Conservation (phyloP, 2,329 filamentous ascomycete species). For the Apiospora rasikravindrae region DNA sequence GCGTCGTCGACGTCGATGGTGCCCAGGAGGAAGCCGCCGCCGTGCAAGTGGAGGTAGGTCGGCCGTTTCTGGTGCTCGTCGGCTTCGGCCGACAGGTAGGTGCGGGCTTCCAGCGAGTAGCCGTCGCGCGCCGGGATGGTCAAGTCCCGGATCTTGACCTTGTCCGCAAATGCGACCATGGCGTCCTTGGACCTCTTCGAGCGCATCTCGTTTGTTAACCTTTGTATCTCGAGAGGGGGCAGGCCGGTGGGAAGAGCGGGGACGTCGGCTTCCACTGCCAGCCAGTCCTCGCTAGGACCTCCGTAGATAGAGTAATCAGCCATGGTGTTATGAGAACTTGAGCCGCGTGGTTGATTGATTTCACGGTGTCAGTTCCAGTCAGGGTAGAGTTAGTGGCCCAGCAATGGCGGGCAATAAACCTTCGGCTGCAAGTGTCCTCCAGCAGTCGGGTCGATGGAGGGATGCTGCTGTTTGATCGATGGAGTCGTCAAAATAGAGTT, state of each 20-base stretch:
- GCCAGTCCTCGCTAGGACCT: slow-evolving; percentile 49
- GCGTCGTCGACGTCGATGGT: slow-evolving; percentile 58
- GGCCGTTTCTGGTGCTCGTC: slow-evolving; percentile 26
- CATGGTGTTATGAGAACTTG: background rate
- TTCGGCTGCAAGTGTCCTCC: background rate
- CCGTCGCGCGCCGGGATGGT: slow-evolving; percentile 51
- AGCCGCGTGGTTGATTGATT: background rate
- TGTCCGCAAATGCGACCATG: slow-evolving; percentile 32
- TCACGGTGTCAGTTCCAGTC: background rate
- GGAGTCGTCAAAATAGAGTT: background rate
- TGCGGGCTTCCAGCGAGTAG: slow-evolving; percentile 48
- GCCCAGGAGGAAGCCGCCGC: slow-evolving; percentile 63
- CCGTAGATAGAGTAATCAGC: slow-evolving; percentile 38
- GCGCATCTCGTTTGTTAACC: slow-evolving; percentile 36
- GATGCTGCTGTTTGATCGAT: background rate
- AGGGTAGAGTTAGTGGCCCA: background rate
- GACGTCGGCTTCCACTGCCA: slow-evolving; percentile 43
- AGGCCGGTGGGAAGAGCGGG: slow-evolving; percentile 32
- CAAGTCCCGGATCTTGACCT: slow-evolving; percentile 43
- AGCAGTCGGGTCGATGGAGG: background rate
- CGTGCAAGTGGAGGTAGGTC: slow-evolving; percentile 57
- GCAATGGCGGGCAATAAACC: background rate
- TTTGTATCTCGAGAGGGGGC: slow-evolving; percentile 32
- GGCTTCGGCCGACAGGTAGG: slow-evolving; percentile 47
- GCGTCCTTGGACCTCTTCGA: slow-evolving; percentile 39